These are phyloP conservation scores for Begonia loranthoides DNA, from an alignment of 306 rosid species.

Conservation along the genomic window DNA sequence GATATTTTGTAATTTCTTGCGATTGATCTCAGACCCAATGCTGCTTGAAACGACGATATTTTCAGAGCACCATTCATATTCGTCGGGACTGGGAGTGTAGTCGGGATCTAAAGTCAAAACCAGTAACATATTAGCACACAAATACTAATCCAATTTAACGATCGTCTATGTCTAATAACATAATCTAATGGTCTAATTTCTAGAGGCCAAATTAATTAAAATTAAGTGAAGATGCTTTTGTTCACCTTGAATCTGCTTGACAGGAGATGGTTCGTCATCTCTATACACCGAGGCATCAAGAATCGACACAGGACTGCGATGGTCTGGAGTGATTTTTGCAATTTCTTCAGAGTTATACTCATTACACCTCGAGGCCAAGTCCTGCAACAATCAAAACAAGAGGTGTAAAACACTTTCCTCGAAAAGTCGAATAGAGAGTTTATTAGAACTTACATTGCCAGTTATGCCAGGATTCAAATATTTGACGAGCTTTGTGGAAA, in stretches of 20 bases:
- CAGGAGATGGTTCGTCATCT: slow-evolving; percentile 49
- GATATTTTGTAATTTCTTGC: slow-evolving; percentile 66
- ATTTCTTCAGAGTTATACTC: slow-evolving; percentile 47
- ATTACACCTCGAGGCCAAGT: slow-evolving; percentile 32
- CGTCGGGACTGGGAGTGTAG: slow-evolving; percentile 20
- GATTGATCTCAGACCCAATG: slow-evolving; percentile 34
- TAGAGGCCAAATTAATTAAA: too few species aligned
- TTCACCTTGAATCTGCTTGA: slow-evolving; percentile 29
- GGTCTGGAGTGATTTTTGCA: slow-evolving; percentile 42
- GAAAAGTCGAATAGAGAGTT: too few species aligned
- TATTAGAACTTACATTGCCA: too few species aligned
- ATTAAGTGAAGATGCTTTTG: not conserved
- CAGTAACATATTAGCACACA: slow-evolving; percentile 18
- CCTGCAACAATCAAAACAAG: slow-evolving; percentile 26
- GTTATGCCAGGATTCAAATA: too few species aligned
- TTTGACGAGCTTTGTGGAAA: too few species aligned
- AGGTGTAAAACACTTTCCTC: not conserved
- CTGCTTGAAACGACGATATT: slow-evolving; percentile 20
- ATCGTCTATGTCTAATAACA: not conserved
- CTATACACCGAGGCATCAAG: slow-evolving; percentile 55
- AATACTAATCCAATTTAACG: not conserved
- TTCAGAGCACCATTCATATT: slow-evolving; percentile 42
- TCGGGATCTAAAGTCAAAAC: slow-evolving; percentile 24
- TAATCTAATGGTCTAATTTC: too few species aligned
- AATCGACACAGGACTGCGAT: slow-evolving; percentile 78